Evolutionary conservation across 345 rosid genomes (phyloP).

Genomic region (Moringa oleifera): DNA sequence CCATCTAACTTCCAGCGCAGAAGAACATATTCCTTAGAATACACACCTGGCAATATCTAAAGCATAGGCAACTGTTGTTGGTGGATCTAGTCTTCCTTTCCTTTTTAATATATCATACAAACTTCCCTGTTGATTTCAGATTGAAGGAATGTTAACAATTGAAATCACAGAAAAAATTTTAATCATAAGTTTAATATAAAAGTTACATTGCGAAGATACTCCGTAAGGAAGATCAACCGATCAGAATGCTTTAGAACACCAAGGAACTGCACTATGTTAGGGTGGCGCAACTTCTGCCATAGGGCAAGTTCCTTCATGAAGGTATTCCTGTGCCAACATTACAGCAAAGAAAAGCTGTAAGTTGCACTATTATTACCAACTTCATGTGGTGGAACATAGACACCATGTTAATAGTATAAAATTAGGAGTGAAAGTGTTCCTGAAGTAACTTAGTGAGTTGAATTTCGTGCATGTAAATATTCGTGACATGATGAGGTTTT

Average conservation of each 20-base stretch:
- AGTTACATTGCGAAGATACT: slow-evolving; percentile 59
- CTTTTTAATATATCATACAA: slow-evolving; percentile 49
- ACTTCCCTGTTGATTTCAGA: slow-evolving; percentile 40
- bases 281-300: slow-evolving; percentile 65
- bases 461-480: too few relatives aligned
- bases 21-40: not conserved
- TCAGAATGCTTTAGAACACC: slow-evolving; percentile 55
- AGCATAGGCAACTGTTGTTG: slow-evolving; percentile 49
- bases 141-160: slow-evolving; percentile 15
- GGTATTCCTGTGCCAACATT: slow-evolving; percentile 21
- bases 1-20: not conserved
- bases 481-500: not conserved
- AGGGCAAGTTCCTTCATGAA: slow-evolving; percentile 56
- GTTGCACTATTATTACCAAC: too few relatives aligned
- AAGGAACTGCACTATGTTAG: slow-evolving; percentile 68
- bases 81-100: slow-evolving; percentile 47
- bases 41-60: slow-evolving; percentile 62
- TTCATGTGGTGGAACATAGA: not conserved
- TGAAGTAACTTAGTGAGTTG: not conserved
- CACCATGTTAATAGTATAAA: too few relatives aligned
- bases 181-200: not conserved
- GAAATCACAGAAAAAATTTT: not conserved
- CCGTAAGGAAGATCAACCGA: slow-evolving; percentile 55
- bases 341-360: not conserved
- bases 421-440: not conserved